Percentiles rank a stretch among this genome's conserved stretches.
These are phyloP conservation scores for Salix brachista DNA, from an alignment of 345 rosid genomes.

Conservation along the genomic window DNA sequence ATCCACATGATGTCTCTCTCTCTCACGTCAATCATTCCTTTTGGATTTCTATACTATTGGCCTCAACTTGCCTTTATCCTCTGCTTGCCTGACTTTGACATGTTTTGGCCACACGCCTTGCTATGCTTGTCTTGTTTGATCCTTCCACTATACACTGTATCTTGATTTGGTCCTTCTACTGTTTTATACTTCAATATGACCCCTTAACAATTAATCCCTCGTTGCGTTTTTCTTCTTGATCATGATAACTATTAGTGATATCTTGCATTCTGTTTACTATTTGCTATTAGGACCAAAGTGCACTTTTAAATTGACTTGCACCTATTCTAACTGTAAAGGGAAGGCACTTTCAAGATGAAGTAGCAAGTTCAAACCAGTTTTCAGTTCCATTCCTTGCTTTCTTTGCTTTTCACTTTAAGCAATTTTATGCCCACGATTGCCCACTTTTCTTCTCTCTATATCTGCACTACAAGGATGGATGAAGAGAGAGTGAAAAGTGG, in stretches of 20 bases:
- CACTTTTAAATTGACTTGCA: background rate
- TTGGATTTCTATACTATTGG: background rate
- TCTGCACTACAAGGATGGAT: too few species aligned
- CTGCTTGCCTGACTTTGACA: background rate
- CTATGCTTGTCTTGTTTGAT: too few species aligned
- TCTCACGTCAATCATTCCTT: background rate
- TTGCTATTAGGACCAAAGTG: background rate
- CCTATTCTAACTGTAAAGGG: background rate
- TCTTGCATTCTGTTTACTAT: too few species aligned
- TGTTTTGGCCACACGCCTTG: background rate
- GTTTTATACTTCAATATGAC: too few species aligned
- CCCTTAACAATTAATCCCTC: too few species aligned
- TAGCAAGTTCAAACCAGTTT: background rate
- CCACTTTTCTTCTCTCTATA: background rate
- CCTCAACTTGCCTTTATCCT: too few species aligned
- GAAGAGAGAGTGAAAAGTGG: background rate
- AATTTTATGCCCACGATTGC: background rate
- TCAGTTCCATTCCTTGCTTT: background rate
- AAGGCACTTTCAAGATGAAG: constrained; percentile 2
- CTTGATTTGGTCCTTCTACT: too few species aligned
- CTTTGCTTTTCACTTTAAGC: background rate
- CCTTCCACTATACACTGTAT: too few species aligned
- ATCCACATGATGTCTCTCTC: too few species aligned
- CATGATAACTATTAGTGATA: too few species aligned
- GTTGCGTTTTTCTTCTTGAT: too few species aligned